These are phyloP conservation scores for Termitomyces heimii DNA, from an alignment of 768 basidiomycete genomes.

Conservation along the genomic window DNA sequence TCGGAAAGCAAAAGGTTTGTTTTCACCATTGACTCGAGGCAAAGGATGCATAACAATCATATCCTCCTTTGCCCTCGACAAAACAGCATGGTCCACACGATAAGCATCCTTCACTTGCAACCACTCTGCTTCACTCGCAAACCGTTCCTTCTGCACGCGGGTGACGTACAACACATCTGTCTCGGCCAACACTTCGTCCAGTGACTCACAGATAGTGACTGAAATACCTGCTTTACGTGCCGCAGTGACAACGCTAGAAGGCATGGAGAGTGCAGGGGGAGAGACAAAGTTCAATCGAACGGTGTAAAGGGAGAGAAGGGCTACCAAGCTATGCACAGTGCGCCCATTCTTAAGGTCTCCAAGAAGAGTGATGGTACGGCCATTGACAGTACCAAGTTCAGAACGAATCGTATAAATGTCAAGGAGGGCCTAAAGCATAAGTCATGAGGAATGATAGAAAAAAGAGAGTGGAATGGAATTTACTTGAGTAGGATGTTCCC, in stretches of 20 bases:
- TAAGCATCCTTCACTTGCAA: constrained; percentile 88
- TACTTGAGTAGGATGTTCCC: constrained; percentile 96
- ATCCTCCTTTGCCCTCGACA: constrained; percentile 90
- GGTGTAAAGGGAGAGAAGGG: constrained; percentile 84
- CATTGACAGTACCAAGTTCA: constrained; percentile 96
- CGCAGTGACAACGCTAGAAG: constrained; percentile 71
- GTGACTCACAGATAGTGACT: constrained; percentile 76
- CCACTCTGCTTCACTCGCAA: constrained; percentile 79
- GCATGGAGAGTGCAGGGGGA: constrained; percentile 84
- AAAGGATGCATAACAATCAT: constrained; percentile 99
- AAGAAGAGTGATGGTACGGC: constrained; percentile 84
- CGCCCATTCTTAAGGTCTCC: constrained; percentile 98
- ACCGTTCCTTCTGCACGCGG: constrained; percentile 92
- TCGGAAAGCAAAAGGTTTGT: not conserved
- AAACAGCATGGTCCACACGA: constrained; percentile 88
- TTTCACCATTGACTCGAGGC: constrained; percentile 80
- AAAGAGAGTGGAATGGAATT: constrained; percentile 15
- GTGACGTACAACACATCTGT: constrained; percentile 98
- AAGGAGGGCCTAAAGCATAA: constrained; percentile 56
- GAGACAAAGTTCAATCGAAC: constrained; percentile 96
- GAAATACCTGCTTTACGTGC: constrained; percentile 80
- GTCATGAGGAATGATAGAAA: not conserved
- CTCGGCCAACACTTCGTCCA: constrained; percentile 86
- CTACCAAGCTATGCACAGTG: constrained; percentile 94
- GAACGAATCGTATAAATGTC: constrained; percentile 95